Evolutionary conservation across 2,329 filamentous ascomycete species (phyloP).

Genomic region (Xenoacremonium recifei): DNA sequence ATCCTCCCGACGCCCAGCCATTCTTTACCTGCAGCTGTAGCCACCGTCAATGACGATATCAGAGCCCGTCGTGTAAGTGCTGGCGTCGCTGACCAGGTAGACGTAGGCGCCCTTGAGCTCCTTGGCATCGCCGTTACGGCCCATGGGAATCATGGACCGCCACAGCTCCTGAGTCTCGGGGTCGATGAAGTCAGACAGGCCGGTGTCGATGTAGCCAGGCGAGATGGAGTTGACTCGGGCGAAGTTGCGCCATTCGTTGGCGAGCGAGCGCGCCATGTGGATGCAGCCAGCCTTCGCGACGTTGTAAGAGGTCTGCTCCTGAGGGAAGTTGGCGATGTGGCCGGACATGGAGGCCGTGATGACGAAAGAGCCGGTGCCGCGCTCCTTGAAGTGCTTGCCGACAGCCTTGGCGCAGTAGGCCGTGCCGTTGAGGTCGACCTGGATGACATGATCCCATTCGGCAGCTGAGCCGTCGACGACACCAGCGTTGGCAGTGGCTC

Average conservation of each 20-base stretch:
- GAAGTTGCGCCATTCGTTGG: slow-evolving; percentile 68
- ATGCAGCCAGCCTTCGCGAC: slow-evolving; percentile 59
- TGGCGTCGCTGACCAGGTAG: slow-evolving; percentile 73
- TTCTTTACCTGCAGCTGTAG: slow-evolving; percentile 49
- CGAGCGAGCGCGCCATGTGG: slow-evolving; percentile 45
- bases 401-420: slow-evolving; percentile 67
- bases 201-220: slow-evolving; percentile 67
- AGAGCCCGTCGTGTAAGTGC: slow-evolving; percentile 70
- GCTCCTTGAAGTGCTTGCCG: slow-evolving; percentile 62
- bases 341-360: slow-evolving; percentile 70
- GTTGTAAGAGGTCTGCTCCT: slow-evolving; percentile 67
- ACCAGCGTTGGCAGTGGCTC: slow-evolving; percentile 65
- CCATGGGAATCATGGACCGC: slow-evolving; percentile 74
- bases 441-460: slow-evolving; percentile 64
- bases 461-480: slow-evolving; percentile 66
- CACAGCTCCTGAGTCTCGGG: slow-evolving; percentile 68
- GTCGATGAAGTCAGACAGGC: slow-evolving; percentile 65
- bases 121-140: slow-evolving; percentile 62
- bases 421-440: slow-evolving; percentile 64
- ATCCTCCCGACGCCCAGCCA: neutral
- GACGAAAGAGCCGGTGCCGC: slow-evolving; percentile 63
- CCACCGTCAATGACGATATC: slow-evolving; percentile 73
- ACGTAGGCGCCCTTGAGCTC: slow-evolving; percentile 79
- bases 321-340: slow-evolving; percentile 69
- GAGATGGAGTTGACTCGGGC: slow-evolving; percentile 66